Evolutionary conservation across 2,329 filamentous ascomycete species (phyloP), one percentile per base, ranked within the genome.

Genomic region (Dactylonectria estremocensis): DNA sequence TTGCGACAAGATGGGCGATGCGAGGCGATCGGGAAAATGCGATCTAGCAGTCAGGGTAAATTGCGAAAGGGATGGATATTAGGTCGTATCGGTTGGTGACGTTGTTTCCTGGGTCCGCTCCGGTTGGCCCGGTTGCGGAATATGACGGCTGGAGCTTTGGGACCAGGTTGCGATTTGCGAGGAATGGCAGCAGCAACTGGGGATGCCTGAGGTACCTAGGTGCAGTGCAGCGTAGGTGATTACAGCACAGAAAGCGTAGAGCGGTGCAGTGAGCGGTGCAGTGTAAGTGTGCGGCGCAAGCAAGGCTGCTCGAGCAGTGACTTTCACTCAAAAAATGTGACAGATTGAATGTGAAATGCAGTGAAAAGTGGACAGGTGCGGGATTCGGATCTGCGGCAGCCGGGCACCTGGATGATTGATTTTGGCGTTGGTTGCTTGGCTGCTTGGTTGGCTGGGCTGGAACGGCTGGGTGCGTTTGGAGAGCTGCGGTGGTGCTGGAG

Each of bases 91-190:
- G 49, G 52, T 63, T 61, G 66, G 70, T 63, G 72, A 60, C 66
- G 69, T 69, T 67, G 37, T 68, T 55, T 67, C 53, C 70, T 67
- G 57, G 59, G 50, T 45, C 61, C 63, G 54, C 64, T 61, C 73
- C 67, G 73, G 73, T 74, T 75, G 73, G 69, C 73, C 66, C 61
- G 72, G 68, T 66, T 70, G 71, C 72, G 67, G 63, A 71, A 61
- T 54, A 50, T 70, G 58, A 62, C 40, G 40, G 14, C 64, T 48
- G 57, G 60, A 31, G 61, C 60, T 69, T 61, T 66, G 57, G 70
- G 62, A 69, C 49, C 54, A 24, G 67, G 62, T 63, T 70, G 68
- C 59, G 61, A 45, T n/a, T n/a, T n/a, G 31, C 22, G n/a, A 40
- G 46, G 24, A 28, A 28, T 28, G 24, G 24, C 24, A 28, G 24